A percentile compares a stretch with the other conserved stretches of the same genome.
These are phyloP conservation scores for Hanseniaspora vineae DNA, from an alignment of 805 yeast species.

Conservation along the genomic window DNA sequence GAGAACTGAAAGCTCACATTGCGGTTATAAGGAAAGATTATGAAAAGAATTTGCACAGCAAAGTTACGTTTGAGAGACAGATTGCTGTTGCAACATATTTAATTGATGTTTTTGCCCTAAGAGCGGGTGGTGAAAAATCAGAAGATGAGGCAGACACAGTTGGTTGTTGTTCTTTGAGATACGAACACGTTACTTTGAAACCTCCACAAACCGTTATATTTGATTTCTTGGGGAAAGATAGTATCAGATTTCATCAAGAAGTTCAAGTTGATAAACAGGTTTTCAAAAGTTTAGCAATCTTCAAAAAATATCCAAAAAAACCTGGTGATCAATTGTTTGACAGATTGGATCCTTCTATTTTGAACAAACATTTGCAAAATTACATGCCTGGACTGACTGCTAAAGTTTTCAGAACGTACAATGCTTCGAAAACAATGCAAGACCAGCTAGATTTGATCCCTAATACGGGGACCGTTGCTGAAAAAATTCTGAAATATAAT, in stretches of 20 bases:
- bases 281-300: slow-evolving; percentile 74
- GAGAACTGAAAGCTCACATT: slow-evolving; percentile 65
- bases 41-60: slow-evolving; percentile 51
- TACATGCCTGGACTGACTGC: slow-evolving; percentile 93
- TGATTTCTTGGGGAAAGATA: slow-evolving; percentile 93
- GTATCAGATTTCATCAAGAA: slow-evolving; percentile 82
- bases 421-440: slow-evolving; percentile 95
- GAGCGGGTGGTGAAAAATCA: slow-evolving; percentile 97
- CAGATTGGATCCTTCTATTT: slow-evolving; percentile 67
- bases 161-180: slow-evolving; percentile 90
- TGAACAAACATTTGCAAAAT: slow-evolving; percentile 77
- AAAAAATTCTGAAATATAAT: slow-evolving; percentile 75
- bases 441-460: slow-evolving; percentile 77
- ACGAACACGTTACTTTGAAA: slow-evolving; percentile 72
- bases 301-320: slow-evolving; percentile 77
- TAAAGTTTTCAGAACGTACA: slow-evolving; percentile 92
- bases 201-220: slow-evolving; percentile 81
- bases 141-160: slow-evolving; percentile 98
- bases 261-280: slow-evolving; percentile 89
- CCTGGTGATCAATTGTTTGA: slow-evolving; percentile 92
- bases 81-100: slow-evolving; percentile 88
- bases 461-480: slow-evolving; percentile 79
- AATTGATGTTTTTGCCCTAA: slow-evolving; percentile 82
- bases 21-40: slow-evolving; percentile 67
- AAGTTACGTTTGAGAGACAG: slow-evolving; percentile 75